Base-by-base conservation (phyloP, 768 basidiomycete genomes). In the Auriscalpium vulgare region DNA sequence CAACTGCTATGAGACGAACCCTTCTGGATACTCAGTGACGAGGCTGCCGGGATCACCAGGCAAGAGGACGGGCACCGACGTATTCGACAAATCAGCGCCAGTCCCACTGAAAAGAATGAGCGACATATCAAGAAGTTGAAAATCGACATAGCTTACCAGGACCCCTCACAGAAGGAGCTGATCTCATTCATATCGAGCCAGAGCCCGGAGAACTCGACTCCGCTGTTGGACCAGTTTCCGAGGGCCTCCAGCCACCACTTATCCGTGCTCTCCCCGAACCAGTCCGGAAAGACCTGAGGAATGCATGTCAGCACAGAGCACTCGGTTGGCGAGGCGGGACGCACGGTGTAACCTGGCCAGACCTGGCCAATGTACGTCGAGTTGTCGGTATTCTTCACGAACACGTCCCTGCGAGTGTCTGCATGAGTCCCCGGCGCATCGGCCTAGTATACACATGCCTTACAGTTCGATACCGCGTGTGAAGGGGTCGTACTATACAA, bases 111-210 rank as follows among this genome's bases (percentile, higher is more conserved):
- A 19, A 50, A 61, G 29, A 29, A 29, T 29, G 29, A 29, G 4
- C 29, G 29, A 29, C 29, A 29, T 29, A 2, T 29, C 29, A 1
- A 29, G 29, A 29, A 29, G 29, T 29, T 29, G 29, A 29, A 5
- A 7, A 29, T 29, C 4, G 29, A 29, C 29, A 29, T 21, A 55
- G 47, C 43, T 14, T 46, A 44, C 57, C 47, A 59, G 2, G 81
- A 84, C 6, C 79, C 74, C 50, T 77, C 74, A 63, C 83, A 85
- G 68, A 87, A 86, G 1, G 81, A 83, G n/a, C 75, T 78, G 13
- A 75, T 68, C 57, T 86, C 85, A 56, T 86, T 85, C 83, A 85
- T 84, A 64, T 85, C 81, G 1, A 85, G 69, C 85, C 85, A 88
- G 46, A 86, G 75, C 1, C 84, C 84, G 19, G 78, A 78, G 62